These are phyloP conservation scores for Haematococcus lacustris DNA, from an alignment of 139 green algal species.

Conservation along the genomic window DNA sequence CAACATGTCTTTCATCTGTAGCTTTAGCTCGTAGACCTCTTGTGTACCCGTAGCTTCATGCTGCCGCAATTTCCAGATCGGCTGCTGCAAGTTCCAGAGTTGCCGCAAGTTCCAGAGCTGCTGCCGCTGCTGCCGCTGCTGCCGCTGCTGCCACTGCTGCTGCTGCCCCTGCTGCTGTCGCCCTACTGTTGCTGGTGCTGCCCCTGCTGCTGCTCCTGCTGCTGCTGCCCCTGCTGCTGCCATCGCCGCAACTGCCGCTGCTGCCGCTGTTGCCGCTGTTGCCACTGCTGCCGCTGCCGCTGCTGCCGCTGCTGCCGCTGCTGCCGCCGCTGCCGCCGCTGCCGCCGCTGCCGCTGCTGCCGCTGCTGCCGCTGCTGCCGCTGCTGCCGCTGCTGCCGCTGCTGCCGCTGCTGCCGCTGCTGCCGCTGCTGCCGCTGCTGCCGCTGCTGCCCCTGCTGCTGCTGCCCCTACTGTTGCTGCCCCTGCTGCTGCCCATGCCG, in stretches of 20 bases:
- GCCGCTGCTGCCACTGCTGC: background rate
- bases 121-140: background rate
- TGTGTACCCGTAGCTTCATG: too few species aligned
- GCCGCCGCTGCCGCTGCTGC: background rate
- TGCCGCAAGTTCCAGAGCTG: too few species aligned
- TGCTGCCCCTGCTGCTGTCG: background rate
- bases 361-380: background rate
- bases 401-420: background rate
- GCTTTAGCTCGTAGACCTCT: too few species aligned
- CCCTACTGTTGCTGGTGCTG: background rate
- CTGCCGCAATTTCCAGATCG: too few species aligned
- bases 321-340: background rate
- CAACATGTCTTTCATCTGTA: too few species aligned
- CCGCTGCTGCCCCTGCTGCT: background rate
- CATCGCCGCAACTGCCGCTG: background rate
- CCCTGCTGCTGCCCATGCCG: too few species aligned
- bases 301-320: background rate
- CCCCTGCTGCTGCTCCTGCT: background rate
- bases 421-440: background rate
- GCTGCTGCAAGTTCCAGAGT: too few species aligned
- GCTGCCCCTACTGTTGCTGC: too few species aligned
- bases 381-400: background rate
- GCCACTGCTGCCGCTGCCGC: background rate
- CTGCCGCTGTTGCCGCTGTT: constrained; percentile 5
- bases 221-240: background rate